phyloP scores from a whole-genome alignment of 2,329 filamentous ascomycete genomes.

The Westerdykella aurantiaca region DNA sequence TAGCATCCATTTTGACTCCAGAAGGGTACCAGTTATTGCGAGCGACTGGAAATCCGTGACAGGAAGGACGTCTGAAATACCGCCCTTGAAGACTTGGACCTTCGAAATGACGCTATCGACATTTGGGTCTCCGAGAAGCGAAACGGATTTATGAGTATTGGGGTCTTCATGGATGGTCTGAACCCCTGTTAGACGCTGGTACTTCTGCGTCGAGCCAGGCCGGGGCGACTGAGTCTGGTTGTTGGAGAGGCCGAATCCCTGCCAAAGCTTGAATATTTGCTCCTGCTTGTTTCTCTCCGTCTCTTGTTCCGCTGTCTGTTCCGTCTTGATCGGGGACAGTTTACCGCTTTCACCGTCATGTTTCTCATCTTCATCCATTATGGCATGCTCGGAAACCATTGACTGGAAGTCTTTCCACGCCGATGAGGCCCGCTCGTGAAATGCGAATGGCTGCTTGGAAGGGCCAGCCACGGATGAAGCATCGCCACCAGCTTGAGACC shows the following conservation, averaged over 20 bases:
- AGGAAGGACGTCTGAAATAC: constrained; percentile 30
- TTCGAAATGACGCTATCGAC: constrained; percentile 34
- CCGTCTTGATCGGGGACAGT: constrained; percentile 4
- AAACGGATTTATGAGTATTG: constrained; percentile 18
- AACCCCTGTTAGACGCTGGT: constrained; percentile 1
- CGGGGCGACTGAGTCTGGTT: constrained; percentile 5
- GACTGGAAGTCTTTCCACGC: constrained; percentile 28
- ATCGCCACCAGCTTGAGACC: constrained; percentile 25
- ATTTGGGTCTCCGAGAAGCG: constrained; percentile 28
- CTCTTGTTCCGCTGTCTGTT: constrained; percentile 5
- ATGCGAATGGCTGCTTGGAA: constrained; percentile 12
- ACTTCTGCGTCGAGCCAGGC: constrained; percentile 12
- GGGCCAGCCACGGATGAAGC: constrained; percentile 10
- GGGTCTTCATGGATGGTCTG: constrained; percentile 25
- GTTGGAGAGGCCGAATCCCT: constrained; percentile 12
- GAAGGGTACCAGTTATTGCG: constrained; percentile 29
- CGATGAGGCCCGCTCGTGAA: constrained; percentile 15
- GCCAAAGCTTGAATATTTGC: constrained; percentile 24
- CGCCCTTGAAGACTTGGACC: constrained; percentile 32
- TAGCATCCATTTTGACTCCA: constrained; percentile 33
- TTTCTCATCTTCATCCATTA: constrained; percentile 11
- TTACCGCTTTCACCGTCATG: constrained; percentile 7
- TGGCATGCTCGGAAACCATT: constrained; percentile 24
- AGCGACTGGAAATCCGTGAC: constrained; percentile 32
- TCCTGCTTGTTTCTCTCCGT: constrained; percentile 6